These are phyloP conservation scores for Coprinopsis sp. DNA, from an alignment of 768 basidiomycete genomes.

Conservation along the genomic window DNA sequence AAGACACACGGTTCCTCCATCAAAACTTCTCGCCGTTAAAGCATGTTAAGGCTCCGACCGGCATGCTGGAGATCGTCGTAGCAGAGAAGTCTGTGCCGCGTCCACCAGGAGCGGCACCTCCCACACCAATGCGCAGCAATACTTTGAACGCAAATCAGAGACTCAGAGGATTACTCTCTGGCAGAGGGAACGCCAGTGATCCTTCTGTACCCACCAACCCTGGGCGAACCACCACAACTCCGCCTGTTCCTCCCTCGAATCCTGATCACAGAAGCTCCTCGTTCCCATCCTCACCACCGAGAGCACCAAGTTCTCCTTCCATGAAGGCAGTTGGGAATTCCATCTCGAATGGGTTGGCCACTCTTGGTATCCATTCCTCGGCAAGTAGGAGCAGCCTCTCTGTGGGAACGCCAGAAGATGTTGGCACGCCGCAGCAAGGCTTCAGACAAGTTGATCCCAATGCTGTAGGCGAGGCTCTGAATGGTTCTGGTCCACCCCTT, in stretches of 20 bases:
- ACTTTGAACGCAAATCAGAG: constrained; percentile 45
- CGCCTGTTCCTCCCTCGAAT: constrained; percentile 18
- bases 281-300: constrained; percentile 2
- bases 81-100: constrained; percentile 67
- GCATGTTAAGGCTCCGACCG: constrained; percentile 65
- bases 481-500: neutral
- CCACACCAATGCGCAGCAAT: constrained; percentile 30
- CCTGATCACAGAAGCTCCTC: neutral
- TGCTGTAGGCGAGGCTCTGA: too few relatives aligned
- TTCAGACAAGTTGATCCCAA: constrained; percentile 8
- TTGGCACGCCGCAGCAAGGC: neutral
- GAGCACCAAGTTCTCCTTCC: constrained; percentile 4
- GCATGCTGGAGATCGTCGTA: constrained; percentile 82
- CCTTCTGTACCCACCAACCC: constrained; percentile 27
- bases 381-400: constrained; percentile 9
- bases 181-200: constrained; percentile 28
- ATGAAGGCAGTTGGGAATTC: constrained; percentile 10
- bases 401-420: constrained; percentile 1
- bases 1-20: constrained; percentile 74
- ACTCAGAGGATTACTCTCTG: constrained; percentile 41
- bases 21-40: constrained; percentile 71
- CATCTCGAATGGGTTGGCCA: constrained; percentile 10
- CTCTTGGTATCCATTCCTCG: constrained; percentile 6
- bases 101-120: constrained; percentile 15
- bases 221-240: constrained; percentile 19